Conservation (phyloP, 345 rosid species). For the Excoecaria agallocha region DNA sequence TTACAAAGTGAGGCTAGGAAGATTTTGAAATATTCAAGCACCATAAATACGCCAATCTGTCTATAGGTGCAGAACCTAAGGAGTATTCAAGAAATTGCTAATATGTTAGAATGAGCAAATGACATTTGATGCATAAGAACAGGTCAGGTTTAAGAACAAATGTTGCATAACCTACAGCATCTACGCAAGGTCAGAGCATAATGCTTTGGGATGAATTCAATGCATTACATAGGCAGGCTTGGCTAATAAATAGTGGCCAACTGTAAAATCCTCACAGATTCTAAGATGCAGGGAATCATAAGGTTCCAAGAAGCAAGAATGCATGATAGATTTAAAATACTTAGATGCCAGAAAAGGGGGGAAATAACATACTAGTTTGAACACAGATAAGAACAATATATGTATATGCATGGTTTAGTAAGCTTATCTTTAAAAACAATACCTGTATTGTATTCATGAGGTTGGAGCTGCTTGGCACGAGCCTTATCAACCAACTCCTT, state of each 20-base stretch:
- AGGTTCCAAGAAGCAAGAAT: not conserved
- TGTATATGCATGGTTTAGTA: not conserved
- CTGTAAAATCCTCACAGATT: not conserved
- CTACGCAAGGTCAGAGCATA: not conserved
- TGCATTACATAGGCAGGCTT: not conserved
- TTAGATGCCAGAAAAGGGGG: too few species aligned
- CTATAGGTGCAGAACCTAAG: not conserved
- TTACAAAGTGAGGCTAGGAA: too few species aligned
- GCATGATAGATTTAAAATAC: too few species aligned
- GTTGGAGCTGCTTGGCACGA: constrained; percentile 90
- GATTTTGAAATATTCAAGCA: not conserved
- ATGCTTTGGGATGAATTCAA: not conserved
- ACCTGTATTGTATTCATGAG: constrained; percentile 90
- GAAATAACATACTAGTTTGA: not conserved
- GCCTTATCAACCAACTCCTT: constrained; percentile 96
- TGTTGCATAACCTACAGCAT: not conserved
- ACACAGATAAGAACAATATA: too few species aligned
- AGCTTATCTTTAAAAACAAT: not conserved
- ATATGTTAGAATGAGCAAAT: not conserved
- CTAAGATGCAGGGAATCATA: not conserved
- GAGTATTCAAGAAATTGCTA: not conserved
- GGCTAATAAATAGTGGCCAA: not conserved
- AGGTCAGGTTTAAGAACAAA: not conserved
- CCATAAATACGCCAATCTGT: not conserved
- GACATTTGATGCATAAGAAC: not conserved